These are phyloP conservation scores for Daldinia caldariorum DNA, from an alignment of 495 filamentous ascomycete genomes.

Conservation along the genomic window DNA sequence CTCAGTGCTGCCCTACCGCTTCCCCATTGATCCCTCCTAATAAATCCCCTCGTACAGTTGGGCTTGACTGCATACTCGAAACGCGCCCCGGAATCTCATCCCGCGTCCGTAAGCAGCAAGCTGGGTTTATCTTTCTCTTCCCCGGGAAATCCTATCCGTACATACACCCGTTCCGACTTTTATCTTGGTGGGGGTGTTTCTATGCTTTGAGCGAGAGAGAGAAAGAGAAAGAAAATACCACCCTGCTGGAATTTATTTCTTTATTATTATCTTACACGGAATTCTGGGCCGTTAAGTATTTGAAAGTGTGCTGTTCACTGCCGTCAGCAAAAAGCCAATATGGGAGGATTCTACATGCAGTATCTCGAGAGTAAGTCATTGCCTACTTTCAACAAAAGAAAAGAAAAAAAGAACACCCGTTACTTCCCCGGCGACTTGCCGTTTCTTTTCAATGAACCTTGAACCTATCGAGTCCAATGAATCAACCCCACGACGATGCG, in stretches of 20 bases:
- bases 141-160: constrained; percentile 34
- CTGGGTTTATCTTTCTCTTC: constrained; percentile 20
- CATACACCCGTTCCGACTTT: constrained; percentile 43
- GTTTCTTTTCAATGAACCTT: not conserved
- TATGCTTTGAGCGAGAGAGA: constrained; percentile 31
- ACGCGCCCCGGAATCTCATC: constrained; percentile 49
- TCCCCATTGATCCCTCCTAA: constrained; percentile 47
- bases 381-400: constrained; percentile 19
- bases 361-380: constrained; percentile 69
- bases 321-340: constrained; percentile 55
- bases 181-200: constrained; percentile 45
- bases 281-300: constrained; percentile 37
- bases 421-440: constrained; percentile 2
- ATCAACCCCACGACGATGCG: constrained; percentile 40
- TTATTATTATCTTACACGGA: constrained; percentile 20
- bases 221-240: constrained; percentile 29
- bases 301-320: constrained; percentile 5
- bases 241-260: constrained; percentile 30
- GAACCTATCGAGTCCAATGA: constrained; percentile 22
- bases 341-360: constrained; percentile 71
- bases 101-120: constrained; percentile 41
- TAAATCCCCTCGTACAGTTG: constrained; percentile 55
- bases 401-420: constrained; percentile 1
- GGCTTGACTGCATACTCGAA: constrained; percentile 65
- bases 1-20: constrained; percentile 52